phyloP scores from a whole-genome alignment of 129 eudicot species.

The Flaveria bidentis region DNA sequence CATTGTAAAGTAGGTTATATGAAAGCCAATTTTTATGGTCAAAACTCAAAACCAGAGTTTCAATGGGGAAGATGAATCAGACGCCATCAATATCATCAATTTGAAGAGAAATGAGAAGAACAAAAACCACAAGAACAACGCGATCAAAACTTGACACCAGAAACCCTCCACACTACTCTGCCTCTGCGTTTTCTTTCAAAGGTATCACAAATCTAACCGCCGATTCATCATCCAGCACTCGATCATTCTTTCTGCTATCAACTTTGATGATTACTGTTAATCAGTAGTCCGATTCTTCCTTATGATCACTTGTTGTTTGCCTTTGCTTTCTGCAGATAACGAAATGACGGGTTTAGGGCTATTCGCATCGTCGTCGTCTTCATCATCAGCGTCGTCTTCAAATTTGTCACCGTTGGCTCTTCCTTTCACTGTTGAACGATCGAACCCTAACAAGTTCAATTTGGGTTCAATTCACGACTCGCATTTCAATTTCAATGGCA shows the following conservation, averaged over 20 bases:
- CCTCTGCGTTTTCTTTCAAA: not conserved
- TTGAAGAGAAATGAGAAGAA: too few species aligned
- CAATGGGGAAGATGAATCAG: too few species aligned
- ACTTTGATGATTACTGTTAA: not conserved
- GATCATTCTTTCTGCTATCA: not conserved
- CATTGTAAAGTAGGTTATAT: too few species aligned
- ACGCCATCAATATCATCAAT: too few species aligned
- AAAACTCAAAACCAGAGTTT: too few species aligned
- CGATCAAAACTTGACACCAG: not conserved
- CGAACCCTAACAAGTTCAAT: conserved; percentile 38
- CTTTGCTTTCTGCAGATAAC: not conserved
- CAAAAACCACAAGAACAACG: not conserved
- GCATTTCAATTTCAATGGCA: conserved; percentile 35
- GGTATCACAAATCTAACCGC: too few species aligned
- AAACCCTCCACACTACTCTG: not conserved
- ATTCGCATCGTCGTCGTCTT: conserved; percentile 25
- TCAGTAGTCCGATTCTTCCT: too few species aligned
- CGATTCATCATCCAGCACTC: too few species aligned
- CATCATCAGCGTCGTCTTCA: conserved; percentile 37
- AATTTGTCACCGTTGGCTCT: conserved; percentile 86
- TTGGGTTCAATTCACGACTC: conserved; percentile 31
- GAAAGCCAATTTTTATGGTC: too few species aligned
- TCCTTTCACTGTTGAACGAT: conserved; percentile 71
- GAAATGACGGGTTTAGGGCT: conserved; percentile 60
- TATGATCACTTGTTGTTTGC: too few species aligned